These are phyloP conservation scores for Knufia petricola DNA, from an alignment of 2,329 filamentous ascomycete genomes.

Conservation along the genomic window DNA sequence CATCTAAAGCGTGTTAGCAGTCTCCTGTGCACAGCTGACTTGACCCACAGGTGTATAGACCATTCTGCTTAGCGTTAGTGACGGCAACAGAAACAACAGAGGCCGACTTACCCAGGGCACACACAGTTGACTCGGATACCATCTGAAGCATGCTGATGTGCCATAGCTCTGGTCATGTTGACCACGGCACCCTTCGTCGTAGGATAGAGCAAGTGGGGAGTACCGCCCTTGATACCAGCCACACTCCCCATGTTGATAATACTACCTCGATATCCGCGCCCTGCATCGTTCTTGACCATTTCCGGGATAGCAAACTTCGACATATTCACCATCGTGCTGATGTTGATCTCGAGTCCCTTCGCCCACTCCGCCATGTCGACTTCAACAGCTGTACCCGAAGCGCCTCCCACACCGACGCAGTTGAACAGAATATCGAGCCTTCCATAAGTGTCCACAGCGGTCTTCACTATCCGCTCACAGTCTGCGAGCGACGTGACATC, in stretches of 20 bases:
- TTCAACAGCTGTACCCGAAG: slow-evolving; percentile 49
- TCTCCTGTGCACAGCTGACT: too few relatives aligned
- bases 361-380: slow-evolving; percentile 52
- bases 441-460: slow-evolving; percentile 42
- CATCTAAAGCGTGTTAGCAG: too few relatives aligned
- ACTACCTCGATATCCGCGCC: slow-evolving; percentile 34
- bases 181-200: slow-evolving; percentile 46
- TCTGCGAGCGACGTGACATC: slow-evolving; percentile 48
- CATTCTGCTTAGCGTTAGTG: slow-evolving; percentile 28
- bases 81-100: too few relatives aligned
- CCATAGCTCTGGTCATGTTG: slow-evolving; percentile 49
- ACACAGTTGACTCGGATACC: slow-evolving; percentile 48
- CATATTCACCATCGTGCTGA: slow-evolving; percentile 58
- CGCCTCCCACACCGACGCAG: slow-evolving; percentile 53
- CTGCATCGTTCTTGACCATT: slow-evolving; percentile 46
- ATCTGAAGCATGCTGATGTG: slow-evolving; percentile 42
- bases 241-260: slow-evolving; percentile 57
- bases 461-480: slow-evolving; percentile 37
- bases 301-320: slow-evolving; percentile 50
- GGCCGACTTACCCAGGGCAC: slow-evolving; percentile 31
- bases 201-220: slow-evolving; percentile 45
- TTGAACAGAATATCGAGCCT: slow-evolving; percentile 56
- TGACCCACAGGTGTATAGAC: slow-evolving; percentile 38
- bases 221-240: slow-evolving; percentile 47
- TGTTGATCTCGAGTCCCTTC: slow-evolving; percentile 50